Base-by-base conservation (phyloP, 1,284 basidiomycete species). In the Earliella scabrosa region DNA sequence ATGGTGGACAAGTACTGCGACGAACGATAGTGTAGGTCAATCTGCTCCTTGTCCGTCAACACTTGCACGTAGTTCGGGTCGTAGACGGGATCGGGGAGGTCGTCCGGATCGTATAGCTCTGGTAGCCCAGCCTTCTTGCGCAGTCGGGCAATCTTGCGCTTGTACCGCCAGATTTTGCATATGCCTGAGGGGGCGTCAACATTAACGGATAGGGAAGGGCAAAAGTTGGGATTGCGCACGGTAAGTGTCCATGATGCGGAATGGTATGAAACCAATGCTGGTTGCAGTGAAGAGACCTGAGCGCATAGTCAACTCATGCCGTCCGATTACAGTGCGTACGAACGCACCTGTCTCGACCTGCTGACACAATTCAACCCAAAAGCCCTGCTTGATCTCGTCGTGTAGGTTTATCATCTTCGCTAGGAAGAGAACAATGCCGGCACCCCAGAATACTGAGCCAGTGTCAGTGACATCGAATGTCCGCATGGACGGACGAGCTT, bases 231-330 rank as follows among this genome's bases (percentile, higher is more conserved):
- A 50, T n/a, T 13, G 74, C 84, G 68, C 65, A 88, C 92, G 81
- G 68, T 88, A 93, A 0, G 91, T 93, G 68, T 94, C 92, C 53
- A 90, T 75, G 2, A 82, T 77, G 38, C 93, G 82, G 72, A 83
- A 88, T 0, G 92, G 92, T 56, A 92, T 87, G 27, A 89, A 74
- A 7, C 87, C 87, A 48, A 86, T 79, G 49, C 86, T 85, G n/a
- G 92, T 92, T 20, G 90, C 76, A 0, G 92, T 93, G 67, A 95
- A 95, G 18, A 95, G 75, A 27, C 84, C 88, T 87, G 43, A n/a
- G n/a, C n/a, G n/a, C n/a, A n/a, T n/a, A n/a, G n/a, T n/a, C n/a
- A n/a, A n/a, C n/a, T n/a, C n/a, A n/a, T n/a, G n/a, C n/a, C n/a
- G n/a, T n/a, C n/a, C n/a, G n/a, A n/a, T n/a, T n/a, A n/a, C n/a